Evolutionary conservation across 805 yeast genomes (phyloP).

Genomic region (Yamadazyma akitaensis): DNA sequence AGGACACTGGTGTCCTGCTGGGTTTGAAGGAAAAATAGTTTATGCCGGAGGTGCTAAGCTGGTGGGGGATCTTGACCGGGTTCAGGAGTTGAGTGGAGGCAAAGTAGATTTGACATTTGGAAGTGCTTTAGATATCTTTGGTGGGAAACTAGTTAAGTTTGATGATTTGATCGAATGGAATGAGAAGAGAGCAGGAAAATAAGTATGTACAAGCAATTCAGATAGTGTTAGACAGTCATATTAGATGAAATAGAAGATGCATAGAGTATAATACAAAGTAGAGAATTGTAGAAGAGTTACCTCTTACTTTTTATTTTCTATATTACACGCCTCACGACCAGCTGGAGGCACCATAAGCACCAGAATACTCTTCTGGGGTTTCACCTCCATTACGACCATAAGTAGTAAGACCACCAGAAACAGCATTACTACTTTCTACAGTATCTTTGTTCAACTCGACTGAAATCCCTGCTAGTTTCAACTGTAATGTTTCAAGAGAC

Average conservation of each 20-base stretch:
- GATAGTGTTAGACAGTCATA: too few species aligned
- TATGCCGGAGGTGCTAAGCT: slow-evolving; percentile 97
- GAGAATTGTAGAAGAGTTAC: neutral
- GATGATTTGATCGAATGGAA: slow-evolving; percentile 80
- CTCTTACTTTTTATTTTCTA: neutral
- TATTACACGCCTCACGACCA: slow-evolving; percentile 21
- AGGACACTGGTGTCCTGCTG: slow-evolving; percentile 69
- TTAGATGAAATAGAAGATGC: neutral
- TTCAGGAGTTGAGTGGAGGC: slow-evolving; percentile 65
- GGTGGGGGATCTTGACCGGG: slow-evolving; percentile 64
- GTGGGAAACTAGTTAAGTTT: slow-evolving; percentile 78
- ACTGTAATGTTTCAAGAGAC: slow-evolving; percentile 81
- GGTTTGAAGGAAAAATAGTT: slow-evolving; percentile 64
- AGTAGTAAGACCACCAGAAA: slow-evolving; percentile 46
- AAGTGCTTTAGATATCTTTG: slow-evolving; percentile 90
- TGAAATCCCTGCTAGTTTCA: slow-evolving; percentile 84
- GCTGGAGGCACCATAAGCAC: slow-evolving; percentile 35
- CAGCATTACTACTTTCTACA: slow-evolving; percentile 36
- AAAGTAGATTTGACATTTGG: slow-evolving; percentile 92
- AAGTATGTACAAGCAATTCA: too few species aligned
- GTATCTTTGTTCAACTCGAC: slow-evolving; percentile 56
- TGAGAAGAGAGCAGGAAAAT: slow-evolving; percentile 1
- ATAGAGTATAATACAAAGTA: neutral
- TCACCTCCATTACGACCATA: slow-evolving; percentile 38
- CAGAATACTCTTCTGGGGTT: slow-evolving; percentile 20